Percentiles rank a stretch among this genome's conserved stretches.
These are phyloP conservation scores for Daldinia eschscholtzii DNA, from an alignment of 2,329 filamentous ascomycete species.

Conservation along the genomic window DNA sequence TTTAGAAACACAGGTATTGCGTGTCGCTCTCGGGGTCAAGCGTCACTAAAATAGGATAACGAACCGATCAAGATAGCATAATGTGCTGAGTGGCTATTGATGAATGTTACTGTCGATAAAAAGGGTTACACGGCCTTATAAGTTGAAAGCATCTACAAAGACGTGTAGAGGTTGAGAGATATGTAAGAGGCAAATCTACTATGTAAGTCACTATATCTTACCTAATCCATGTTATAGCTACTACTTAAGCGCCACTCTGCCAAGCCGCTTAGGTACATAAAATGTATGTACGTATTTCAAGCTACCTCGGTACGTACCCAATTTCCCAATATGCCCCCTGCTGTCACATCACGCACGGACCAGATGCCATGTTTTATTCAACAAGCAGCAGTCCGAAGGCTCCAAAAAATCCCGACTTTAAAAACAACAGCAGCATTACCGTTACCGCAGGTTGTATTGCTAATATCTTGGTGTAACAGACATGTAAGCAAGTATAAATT, in stretches of 20 bases:
- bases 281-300: background rate
- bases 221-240: conserved; percentile 3
- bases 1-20: conserved; percentile 3
- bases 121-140: background rate
- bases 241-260: background rate
- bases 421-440: conserved; percentile 11
- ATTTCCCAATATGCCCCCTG: background rate
- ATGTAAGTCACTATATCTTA: conserved; percentile 7
- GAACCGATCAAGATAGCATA: background rate
- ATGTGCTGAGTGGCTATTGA: background rate
- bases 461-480: background rate
- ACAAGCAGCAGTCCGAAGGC: conserved; percentile 16
- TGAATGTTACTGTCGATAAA: background rate
- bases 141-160: background rate
- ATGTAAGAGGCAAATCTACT: background rate
- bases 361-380: background rate
- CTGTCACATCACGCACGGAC: background rate
- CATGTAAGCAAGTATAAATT: background rate
- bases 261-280: background rate
- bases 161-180: background rate
- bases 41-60: background rate
- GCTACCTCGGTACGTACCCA: conserved; percentile 12
- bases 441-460: conserved; percentile 4
- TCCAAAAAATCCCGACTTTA: conserved; percentile 21
- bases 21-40: background rate